Evolutionary conservation across 2,329 filamentous ascomycete genomes (phyloP).

Genomic region (Huntiella decipiens): DNA sequence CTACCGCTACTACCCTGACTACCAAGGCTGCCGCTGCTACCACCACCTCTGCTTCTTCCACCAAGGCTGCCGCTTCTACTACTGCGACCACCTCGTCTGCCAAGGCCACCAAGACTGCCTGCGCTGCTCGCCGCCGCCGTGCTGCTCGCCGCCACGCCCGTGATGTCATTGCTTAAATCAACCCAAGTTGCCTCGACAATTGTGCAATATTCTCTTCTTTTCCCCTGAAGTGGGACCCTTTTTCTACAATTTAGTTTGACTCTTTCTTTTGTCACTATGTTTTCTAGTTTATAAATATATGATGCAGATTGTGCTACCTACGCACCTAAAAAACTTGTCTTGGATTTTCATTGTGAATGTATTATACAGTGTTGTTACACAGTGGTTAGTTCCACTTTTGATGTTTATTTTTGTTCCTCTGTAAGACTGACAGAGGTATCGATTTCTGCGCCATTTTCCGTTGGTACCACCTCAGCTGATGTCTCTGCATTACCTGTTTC

Average conservation of each 20-base stretch:
- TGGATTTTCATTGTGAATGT: no score
- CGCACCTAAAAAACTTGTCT: no score
- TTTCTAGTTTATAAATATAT: background rate
- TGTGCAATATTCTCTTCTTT: background rate
- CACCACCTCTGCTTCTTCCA: background rate
- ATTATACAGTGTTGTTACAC: no score
- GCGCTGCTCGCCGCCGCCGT: background rate
- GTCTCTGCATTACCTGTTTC: no score
- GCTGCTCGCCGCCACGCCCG: conserved; percentile 6
- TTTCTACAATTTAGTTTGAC: background rate
- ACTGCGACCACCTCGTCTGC: background rate
- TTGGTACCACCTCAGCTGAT: no score
- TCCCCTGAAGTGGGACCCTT: background rate
- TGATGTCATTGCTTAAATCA: background rate
- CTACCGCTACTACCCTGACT: background rate
- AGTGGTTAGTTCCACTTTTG: no score
- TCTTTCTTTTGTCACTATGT: background rate
- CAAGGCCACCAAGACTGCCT: conserved; percentile 1
- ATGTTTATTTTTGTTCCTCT: no score
- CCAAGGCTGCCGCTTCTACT: background rate
- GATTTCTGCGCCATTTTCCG: no score
- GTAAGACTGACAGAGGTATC: no score
- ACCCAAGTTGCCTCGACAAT: no score
- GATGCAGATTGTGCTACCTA: no score
- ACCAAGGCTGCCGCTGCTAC: background rate